Percentiles rank a stretch among this genome's conserved stretches.
Evolutionary conservation across 2,329 filamentous ascomycete genomes (phyloP).

Genomic region (Ascochyta viciae-villosae): DNA sequence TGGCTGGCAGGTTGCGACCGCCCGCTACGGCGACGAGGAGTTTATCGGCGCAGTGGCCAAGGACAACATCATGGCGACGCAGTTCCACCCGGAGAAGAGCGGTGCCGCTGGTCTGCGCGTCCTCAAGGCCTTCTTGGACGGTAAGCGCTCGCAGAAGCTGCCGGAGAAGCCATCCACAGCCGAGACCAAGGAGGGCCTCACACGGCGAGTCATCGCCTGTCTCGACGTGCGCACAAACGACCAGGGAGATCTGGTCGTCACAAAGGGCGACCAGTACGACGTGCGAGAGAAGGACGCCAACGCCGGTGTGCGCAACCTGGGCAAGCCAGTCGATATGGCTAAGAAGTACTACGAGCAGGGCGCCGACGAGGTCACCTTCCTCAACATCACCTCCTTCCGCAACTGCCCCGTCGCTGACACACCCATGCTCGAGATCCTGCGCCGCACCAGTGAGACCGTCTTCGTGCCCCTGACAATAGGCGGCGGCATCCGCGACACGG

Average conservation of each 20-base stretch:
- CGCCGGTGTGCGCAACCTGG: slow-evolving; percentile 82
- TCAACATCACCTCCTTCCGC: slow-evolving; percentile 98
- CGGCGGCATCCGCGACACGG: slow-evolving; percentile 91
- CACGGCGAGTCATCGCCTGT: slow-evolving; percentile 92
- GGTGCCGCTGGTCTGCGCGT: slow-evolving; percentile 86
- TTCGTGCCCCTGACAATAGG: slow-evolving; percentile 97
- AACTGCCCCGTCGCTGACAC: slow-evolving; percentile 91
- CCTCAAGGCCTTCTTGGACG: slow-evolving; percentile 84
- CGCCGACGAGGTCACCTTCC: slow-evolving; percentile 94
- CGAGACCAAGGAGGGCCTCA: slow-evolving; percentile 71
- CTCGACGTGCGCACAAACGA: slow-evolving; percentile 96
- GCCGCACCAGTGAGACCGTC: slow-evolving; percentile 84
- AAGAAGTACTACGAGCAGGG: slow-evolving; percentile 94
- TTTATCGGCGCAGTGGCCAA: slow-evolving; percentile 91
- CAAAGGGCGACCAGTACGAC: slow-evolving; percentile 98
- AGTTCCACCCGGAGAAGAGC: slow-evolving; percentile 98
- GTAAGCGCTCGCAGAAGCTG: slow-evolving; percentile 66
- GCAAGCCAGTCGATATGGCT: slow-evolving; percentile 96
- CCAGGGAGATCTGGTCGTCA: slow-evolving; percentile 92
- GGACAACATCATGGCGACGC: slow-evolving; percentile 86
- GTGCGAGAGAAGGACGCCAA: slow-evolving; percentile 82
- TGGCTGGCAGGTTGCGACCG: slow-evolving; percentile 93
- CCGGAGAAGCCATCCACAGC: slow-evolving; percentile 42
- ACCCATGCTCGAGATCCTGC: slow-evolving; percentile 94
- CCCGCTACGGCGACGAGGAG: slow-evolving; percentile 83